A percentile compares a stretch with the other conserved stretches of the same genome.
phyloP scores from a whole-genome alignment of 148 eudicot genomes.

The Polygonum aviculare region DNA sequence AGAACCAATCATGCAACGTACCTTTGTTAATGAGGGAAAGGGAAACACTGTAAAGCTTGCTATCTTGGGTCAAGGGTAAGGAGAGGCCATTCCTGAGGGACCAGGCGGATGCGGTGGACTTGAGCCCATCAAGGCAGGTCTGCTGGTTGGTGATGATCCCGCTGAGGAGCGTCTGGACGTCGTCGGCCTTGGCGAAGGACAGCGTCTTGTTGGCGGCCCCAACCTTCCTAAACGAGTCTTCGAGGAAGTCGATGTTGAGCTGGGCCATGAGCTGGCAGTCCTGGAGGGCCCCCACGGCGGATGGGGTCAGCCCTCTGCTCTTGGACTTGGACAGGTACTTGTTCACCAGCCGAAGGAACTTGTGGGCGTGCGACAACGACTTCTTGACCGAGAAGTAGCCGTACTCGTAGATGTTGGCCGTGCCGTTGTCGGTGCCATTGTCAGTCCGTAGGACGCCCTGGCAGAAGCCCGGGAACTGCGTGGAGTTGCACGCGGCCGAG shows the following conservation, averaged over 20 bases:
- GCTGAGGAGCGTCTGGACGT: slow-evolving; percentile 26
- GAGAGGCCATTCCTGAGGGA: slow-evolving; percentile 32
- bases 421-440: slow-evolving; percentile 29
- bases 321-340: slow-evolving; percentile 26
- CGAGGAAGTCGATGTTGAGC: slow-evolving; percentile 22
- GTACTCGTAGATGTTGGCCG: slow-evolving; percentile 54
- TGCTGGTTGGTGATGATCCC: slow-evolving; percentile 28
- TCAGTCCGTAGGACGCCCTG: slow-evolving; percentile 30
- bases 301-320: slow-evolving; percentile 10
- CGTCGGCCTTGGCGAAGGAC: neutral
- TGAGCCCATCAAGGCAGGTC: slow-evolving; percentile 34
- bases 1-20: neutral
- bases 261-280: slow-evolving; percentile 26
- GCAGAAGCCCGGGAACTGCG: slow-evolving; percentile 66
- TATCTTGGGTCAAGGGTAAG: slow-evolving; percentile 39
- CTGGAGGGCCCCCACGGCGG: slow-evolving; percentile 20
- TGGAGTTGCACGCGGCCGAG: slow-evolving; percentile 41
- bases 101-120: slow-evolving; percentile 27
- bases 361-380: slow-evolving; percentile 43
- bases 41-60: slow-evolving; percentile 50
- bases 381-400: slow-evolving; percentile 49
- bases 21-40: slow-evolving; percentile 51
- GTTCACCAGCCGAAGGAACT: slow-evolving; percentile 42
- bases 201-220: slow-evolving; percentile 8
- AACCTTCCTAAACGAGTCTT: slow-evolving; percentile 1